These are phyloP conservation scores for Coelastrella sp. DNA, from an alignment of 139 green algal genomes.

Conservation along the genomic window DNA sequence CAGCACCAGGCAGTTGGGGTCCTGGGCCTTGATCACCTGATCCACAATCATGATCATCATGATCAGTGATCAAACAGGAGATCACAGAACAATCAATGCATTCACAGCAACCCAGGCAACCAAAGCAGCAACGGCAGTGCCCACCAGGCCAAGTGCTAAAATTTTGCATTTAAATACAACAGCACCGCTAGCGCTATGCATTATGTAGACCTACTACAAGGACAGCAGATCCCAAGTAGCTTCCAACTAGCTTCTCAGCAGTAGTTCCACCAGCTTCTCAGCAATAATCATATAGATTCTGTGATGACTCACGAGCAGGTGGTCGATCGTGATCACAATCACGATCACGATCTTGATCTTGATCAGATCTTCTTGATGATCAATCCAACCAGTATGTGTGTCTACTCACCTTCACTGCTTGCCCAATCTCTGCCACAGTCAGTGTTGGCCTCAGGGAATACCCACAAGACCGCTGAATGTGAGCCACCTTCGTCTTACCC, in stretches of 20 bases:
- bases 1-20: constrained; percentile 79
- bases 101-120: no score
- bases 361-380: no score
- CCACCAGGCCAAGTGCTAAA: no score
- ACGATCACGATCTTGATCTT: no score
- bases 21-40: constrained; percentile 65
- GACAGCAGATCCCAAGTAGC: no score
- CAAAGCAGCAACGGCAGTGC: no score
- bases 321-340: no score
- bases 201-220: not conserved
- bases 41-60: not conserved
- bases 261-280: not conserved
- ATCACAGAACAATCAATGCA: no score
- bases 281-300: not conserved
- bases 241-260: no score
- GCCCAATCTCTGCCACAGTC: constrained; percentile 82
- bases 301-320: not conserved
- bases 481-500: constrained; percentile 77
- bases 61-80: not conserved
- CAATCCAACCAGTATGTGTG: not conserved
- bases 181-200: no score
- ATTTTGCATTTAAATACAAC: not conserved
- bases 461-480: constrained; percentile 96
- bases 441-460: constrained; percentile 91
- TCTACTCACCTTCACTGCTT: constrained; percentile 51